Evolutionary conservation across 2,329 filamentous ascomycete species (phyloP), one percentile per base, ranked within the genome.

Genomic region (Pseudogymnoascus sp.): DNA sequence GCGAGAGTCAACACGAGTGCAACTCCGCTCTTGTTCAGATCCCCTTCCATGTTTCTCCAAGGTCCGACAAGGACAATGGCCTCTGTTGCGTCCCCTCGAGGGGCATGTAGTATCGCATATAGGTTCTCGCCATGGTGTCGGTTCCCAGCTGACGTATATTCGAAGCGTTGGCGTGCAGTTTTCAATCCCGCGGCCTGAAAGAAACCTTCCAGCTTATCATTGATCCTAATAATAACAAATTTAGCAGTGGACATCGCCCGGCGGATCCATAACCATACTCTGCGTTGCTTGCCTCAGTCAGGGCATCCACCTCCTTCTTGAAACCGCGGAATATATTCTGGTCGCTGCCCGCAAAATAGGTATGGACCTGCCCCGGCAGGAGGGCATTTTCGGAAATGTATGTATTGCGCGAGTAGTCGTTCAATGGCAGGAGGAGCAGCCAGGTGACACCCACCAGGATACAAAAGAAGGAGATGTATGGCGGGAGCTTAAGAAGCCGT

Each of bases 371-470:
- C 2, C 92, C 94, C 0, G 94, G 94, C 12, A 99, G 80, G 35
- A 99, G 85, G 10, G 94, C 94, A 74, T 99, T 99, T 75, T 99
- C 94, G 45, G 93, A 97, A 63, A 99, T 94, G 75, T 99, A 99
- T 0, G 93, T 99, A 64, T 84, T 83, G 67, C 94, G 86, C 60
- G 92, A 96, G 78, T 97, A 96, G 68, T 92, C 84, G 75, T 97
- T 84, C 61, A 97, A 81, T 2, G 94, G 94, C 1, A 99, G 84
- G 33, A 97, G 81, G 21, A 97, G 84, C 12, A 99, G 85, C 91
- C 93, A 99, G 68, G 85, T 83, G 62, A 97, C 83, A 61, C 94
- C 94, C 70, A 96, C 83, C 59, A 93, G 70, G 69, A 97, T 86
- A 76, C 90, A 95, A 41, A 96, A 78, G 60, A 91, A 82, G 35